Evolutionary conservation across 2,329 filamentous ascomycete genomes (phyloP).

Genomic region (Orbilia brochopaga): DNA sequence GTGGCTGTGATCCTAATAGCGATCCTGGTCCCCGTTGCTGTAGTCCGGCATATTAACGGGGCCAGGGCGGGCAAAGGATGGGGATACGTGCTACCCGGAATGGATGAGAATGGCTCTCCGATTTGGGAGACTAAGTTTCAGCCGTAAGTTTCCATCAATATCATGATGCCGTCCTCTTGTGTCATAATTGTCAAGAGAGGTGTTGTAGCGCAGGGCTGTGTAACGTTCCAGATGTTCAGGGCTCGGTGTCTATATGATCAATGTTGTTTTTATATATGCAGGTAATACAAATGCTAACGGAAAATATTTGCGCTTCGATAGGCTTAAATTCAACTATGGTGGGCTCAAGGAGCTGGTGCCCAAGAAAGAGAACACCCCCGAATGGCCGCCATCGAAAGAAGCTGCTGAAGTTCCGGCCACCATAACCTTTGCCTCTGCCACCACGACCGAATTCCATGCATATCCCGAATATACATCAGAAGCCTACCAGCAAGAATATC

Average conservation of each 20-base stretch:
- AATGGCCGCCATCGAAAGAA: constrained; percentile 16
- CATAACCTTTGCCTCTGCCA: constrained; percentile 11
- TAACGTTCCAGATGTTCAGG: not conserved
- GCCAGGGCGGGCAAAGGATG: constrained; percentile 8
- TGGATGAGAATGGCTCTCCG: constrained; percentile 32
- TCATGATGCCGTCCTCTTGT: not conserved
- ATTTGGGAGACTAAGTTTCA: constrained; percentile 36
- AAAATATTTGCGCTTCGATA: not conserved
- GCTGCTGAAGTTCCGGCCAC: constrained; percentile 5
- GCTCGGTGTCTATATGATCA: too few species aligned
- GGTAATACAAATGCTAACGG: too few species aligned
- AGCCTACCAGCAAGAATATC: constrained; percentile 1
- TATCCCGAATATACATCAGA: constrained; percentile 23
- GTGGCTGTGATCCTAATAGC: constrained; percentile 22
- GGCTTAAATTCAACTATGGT: constrained; percentile 34
- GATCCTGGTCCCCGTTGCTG: constrained; percentile 22
- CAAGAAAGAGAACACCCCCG: constrained; percentile 34
- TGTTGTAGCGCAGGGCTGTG: not conserved
- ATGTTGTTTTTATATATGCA: too few species aligned
- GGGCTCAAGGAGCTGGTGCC: constrained; percentile 43
- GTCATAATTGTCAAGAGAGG: not conserved
- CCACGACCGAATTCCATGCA: constrained; percentile 15
- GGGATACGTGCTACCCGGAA: constrained; percentile 25
- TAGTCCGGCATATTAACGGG: constrained; percentile 4
- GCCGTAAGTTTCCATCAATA: constrained; percentile 25